phyloP scores from a whole-genome alignment of 2,329 filamentous ascomycete genomes.

The Penicillium sp. region DNA sequence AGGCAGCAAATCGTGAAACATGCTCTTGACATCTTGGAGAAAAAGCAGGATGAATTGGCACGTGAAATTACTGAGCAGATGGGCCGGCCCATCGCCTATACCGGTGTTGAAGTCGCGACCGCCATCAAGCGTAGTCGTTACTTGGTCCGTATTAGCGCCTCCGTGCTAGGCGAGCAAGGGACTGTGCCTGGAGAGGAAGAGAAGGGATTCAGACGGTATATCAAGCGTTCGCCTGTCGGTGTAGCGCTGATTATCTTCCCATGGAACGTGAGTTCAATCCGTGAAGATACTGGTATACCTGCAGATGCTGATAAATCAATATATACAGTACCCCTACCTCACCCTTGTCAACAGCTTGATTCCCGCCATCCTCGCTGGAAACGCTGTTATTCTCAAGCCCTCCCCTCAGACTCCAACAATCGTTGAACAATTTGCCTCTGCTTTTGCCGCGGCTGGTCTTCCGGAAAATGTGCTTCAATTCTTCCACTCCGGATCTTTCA shows the following conservation, averaged over 20 bases:
- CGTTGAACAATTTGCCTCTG: slow-evolving; percentile 74
- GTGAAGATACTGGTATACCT: not conserved
- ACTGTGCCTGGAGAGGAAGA: slow-evolving; percentile 74
- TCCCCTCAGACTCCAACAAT: slow-evolving; percentile 93
- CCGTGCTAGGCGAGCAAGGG: slow-evolving; percentile 65
- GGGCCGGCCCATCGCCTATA: slow-evolving; percentile 88
- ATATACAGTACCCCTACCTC: slow-evolving; percentile 87
- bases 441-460: slow-evolving; percentile 77
- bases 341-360: slow-evolving; percentile 90
- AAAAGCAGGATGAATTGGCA: slow-evolving; percentile 75
- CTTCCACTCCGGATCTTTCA: slow-evolving; percentile 81
- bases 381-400: slow-evolving; percentile 89
- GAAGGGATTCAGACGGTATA: slow-evolving; percentile 84
- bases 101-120: slow-evolving; percentile 77
- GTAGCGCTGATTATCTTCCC: slow-evolving; percentile 87
- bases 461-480: slow-evolving; percentile 83
- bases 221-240: slow-evolving; percentile 83
- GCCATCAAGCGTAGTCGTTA: slow-evolving; percentile 84
- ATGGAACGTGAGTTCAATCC: slow-evolving; percentile 74
- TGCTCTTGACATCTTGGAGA: slow-evolving; percentile 68
- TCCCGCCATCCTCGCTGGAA: slow-evolving; percentile 85
- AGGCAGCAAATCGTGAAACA: slow-evolving; percentile 78
- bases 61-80: slow-evolving; percentile 89
- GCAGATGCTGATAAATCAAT: not conserved
- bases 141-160: slow-evolving; percentile 76